Evolutionary conservation across 2,329 filamentous ascomycete genomes (phyloP), one percentile per base, ranked within the genome.

Genomic region (Neoarthrinium moseri): DNA sequence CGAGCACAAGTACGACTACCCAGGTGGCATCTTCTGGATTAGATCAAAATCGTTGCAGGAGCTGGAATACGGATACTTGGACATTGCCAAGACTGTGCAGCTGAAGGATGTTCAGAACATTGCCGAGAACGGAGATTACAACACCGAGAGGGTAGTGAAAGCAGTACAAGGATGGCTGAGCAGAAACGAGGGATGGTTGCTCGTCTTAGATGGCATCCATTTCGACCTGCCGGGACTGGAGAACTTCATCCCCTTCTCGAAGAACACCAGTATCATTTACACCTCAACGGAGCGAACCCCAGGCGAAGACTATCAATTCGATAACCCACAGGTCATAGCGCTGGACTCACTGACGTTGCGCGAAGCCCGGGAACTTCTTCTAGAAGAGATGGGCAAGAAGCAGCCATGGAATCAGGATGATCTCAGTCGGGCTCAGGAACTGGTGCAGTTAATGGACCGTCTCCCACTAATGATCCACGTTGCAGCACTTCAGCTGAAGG

Each of bases 11-110:
- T 64, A 72, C 4, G 68, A 78, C 49, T 88, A 84, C 53, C 75
- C 78, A 0, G 83, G 83, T 2, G 85, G 85, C 2, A 73, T 87
- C 34, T 89, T 86, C 60, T 89, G 85, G 85, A 74, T 87, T 13
- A 75, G 82, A 39, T 80, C 82, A 7, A 84, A 81, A 52, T 80
- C 78, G 1, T 59, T 71, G 4, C 68, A 79, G 43, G 81, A 84
- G 40, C 70, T 81, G 26, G 76, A 77, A 43, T 77, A 80, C 38
- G 80, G 80, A 24, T 87, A 79, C 58, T 84, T 81, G 78, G 78
- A 83, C 39, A 84, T 88, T 50, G 83, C 81, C 2, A 77, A 78
- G 57, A 76, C 74, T 12, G 76, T 75, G 13, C 74, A 72, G 1
- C 58, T 81, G 18, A 70, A 69, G 18, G 73, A 74, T 30, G 63